Conservation (phyloP, 1,284 basidiomycete species). For the Termitomyces sp. region DNA sequence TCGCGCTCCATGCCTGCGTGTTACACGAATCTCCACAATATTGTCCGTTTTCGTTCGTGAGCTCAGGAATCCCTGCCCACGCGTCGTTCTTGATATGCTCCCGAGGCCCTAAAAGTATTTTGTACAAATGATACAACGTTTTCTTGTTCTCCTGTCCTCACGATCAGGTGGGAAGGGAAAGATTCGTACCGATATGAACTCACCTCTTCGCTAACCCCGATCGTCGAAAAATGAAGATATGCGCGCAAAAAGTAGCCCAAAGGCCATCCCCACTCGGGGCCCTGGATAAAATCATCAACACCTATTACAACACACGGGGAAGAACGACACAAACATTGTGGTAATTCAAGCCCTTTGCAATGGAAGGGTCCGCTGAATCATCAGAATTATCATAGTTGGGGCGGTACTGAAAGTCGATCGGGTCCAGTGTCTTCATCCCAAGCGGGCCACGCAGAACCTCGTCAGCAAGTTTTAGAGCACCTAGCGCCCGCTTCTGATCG, state of each 20-base stretch:
- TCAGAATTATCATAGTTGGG: conserved; percentile 90
- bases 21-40: conserved; percentile 84
- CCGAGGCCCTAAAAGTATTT: conserved; percentile 64
- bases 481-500: conserved; percentile 73
- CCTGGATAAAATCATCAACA: conserved; percentile 35
- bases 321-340: conserved; percentile 54
- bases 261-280: conserved; percentile 92
- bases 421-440: conserved; percentile 93
- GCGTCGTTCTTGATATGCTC: conserved; percentile 73
- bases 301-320: conserved; percentile 3
- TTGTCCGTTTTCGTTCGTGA: conserved; percentile 80
- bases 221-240: conserved; percentile 80
- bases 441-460: conserved; percentile 75
- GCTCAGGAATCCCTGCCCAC: conserved; percentile 90
- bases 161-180: conserved; percentile 7
- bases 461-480: conserved; percentile 74
- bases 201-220: conserved; percentile 62
- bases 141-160: conserved; percentile 53
- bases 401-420: conserved; percentile 79
- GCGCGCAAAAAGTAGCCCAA: conserved; percentile 93
- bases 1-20: conserved; percentile 91
- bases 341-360: conserved; percentile 91
- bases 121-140: conserved; percentile 78
- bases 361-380: conserved; percentile 72
- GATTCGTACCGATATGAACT: conserved; percentile 24